Conservation (phyloP, 2,329 filamentous ascomycete genomes). For the Alternaria longipes region DNA sequence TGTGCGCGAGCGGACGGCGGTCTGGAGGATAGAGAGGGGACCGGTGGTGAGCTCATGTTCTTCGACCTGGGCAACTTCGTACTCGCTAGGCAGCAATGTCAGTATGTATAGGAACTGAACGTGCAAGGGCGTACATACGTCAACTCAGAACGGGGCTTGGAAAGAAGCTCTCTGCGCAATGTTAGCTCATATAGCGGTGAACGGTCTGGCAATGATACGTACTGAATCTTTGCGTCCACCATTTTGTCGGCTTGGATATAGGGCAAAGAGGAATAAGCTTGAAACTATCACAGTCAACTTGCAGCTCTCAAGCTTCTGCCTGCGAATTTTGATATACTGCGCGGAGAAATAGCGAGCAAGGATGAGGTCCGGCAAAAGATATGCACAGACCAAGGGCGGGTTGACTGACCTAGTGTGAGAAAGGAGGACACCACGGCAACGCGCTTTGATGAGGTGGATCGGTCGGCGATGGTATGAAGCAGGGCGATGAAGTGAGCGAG, state of each 20-base stretch:
- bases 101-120: constrained; percentile 20
- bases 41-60: constrained; percentile 82
- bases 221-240: constrained; percentile 58
- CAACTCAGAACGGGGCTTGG: constrained; percentile 88
- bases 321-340: constrained; percentile 25
- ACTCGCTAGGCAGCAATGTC: constrained; percentile 69
- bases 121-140: constrained; percentile 69
- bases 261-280: constrained; percentile 1
- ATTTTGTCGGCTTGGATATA: constrained; percentile 22
- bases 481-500: constrained; percentile 38
- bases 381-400: constrained; percentile 33
- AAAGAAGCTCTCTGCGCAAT: constrained; percentile 78
- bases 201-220: constrained; percentile 22
- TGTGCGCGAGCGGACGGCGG: constrained; percentile 90
- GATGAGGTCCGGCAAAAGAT: constrained; percentile 21
- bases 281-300: constrained; percentile 28
- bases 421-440: constrained; percentile 41
- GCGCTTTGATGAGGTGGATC: constrained; percentile 37
- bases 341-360: constrained; percentile 19
- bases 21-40: constrained; percentile 93
- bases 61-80: constrained; percentile 84
- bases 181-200: constrained; percentile 30
- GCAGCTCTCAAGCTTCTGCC: constrained; percentile 29
- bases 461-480: constrained; percentile 31
- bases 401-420: constrained; percentile 32